These are phyloP conservation scores for Pyrenophora teres DNA, from an alignment of 2,329 filamentous ascomycete species.

Conservation along the genomic window DNA sequence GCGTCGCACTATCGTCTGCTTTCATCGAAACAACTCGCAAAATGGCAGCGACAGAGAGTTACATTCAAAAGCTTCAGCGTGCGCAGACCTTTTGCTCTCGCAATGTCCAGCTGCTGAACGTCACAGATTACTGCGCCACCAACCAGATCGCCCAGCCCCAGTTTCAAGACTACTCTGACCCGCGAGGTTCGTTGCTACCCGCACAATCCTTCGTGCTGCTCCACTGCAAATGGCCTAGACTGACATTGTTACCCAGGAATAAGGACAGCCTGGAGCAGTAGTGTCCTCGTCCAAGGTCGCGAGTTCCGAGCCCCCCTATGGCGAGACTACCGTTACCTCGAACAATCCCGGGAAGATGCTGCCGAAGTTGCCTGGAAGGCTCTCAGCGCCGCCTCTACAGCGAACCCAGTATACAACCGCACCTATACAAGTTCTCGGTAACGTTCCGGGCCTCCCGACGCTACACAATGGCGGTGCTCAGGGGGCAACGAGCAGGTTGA, in stretches of 20 bases:
- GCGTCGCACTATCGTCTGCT: slow-evolving; percentile 16
- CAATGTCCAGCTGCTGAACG: slow-evolving; percentile 15
- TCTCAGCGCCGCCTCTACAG: slow-evolving; percentile 22
- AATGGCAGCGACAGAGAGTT: slow-evolving; percentile 41
- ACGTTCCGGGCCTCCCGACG: not conserved
- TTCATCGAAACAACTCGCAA: slow-evolving; percentile 19
- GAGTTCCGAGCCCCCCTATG: slow-evolving; percentile 43
- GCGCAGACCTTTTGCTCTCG: slow-evolving; percentile 15
- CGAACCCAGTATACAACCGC: slow-evolving; percentile 21
- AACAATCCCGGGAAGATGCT: slow-evolving; percentile 45
- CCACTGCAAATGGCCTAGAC: slow-evolving; percentile 1
- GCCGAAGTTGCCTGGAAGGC: slow-evolving; percentile 44
- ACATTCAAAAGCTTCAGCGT: slow-evolving; percentile 42
- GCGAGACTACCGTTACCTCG: slow-evolving; percentile 45
- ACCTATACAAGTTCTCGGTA: slow-evolving; percentile 31
- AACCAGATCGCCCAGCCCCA: slow-evolving; percentile 44
- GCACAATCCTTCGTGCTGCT: not conserved
- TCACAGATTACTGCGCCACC: slow-evolving; percentile 38
- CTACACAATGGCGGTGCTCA: slow-evolving; percentile 2
- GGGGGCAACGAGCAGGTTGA: not conserved
- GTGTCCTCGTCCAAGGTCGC: slow-evolving; percentile 42
- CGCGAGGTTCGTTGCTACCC: slow-evolving; percentile 36
- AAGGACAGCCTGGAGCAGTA: slow-evolving; percentile 44
- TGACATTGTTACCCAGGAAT: slow-evolving; percentile 32
- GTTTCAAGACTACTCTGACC: slow-evolving; percentile 46